These are phyloP conservation scores for Candolleomyces aberdarensis DNA, from an alignment of 768 basidiomycete genomes.

Conservation along the genomic window DNA sequence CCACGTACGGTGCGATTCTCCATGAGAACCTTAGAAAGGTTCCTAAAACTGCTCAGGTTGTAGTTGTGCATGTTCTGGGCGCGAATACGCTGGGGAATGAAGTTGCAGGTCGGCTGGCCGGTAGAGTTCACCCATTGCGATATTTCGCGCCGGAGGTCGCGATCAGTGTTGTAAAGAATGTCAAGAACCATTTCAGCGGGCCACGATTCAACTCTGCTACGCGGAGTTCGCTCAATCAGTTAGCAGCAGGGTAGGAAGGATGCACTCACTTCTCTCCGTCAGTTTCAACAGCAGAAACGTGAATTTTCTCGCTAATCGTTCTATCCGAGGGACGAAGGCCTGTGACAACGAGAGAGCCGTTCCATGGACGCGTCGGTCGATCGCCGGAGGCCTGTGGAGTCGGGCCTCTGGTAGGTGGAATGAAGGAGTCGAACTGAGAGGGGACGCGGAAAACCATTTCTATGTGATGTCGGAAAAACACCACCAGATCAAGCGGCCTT, in stretches of 20 bases:
- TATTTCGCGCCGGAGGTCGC: conserved; percentile 42
- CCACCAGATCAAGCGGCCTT: conserved; percentile 31
- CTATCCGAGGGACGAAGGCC: conserved; percentile 47
- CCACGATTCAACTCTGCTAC: conserved; percentile 55
- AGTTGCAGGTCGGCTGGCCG: conserved; percentile 51
- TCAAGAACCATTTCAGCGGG: conserved; percentile 39
- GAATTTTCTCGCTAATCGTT: conserved; percentile 48
- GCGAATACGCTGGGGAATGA: conserved; percentile 59
- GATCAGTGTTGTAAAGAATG: conserved; percentile 37
- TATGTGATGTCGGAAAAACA: conserved; percentile 30
- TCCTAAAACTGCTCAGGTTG: conserved; percentile 54
- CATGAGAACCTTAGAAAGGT: conserved; percentile 48
- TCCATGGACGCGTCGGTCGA: conserved; percentile 48
- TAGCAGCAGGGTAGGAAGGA: conserved; percentile 10
- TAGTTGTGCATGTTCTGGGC: conserved; percentile 45
- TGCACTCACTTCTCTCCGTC: conserved; percentile 65
- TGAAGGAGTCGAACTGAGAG: conserved; percentile 55
- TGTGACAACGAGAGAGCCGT: conserved; percentile 51
- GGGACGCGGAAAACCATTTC: conserved; percentile 62
- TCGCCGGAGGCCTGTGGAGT: conserved; percentile 30
- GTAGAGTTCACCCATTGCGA: conserved; percentile 49
- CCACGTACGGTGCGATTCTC: conserved; percentile 50
- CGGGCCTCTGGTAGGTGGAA: conserved; percentile 44
- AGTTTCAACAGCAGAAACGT: conserved; percentile 64
- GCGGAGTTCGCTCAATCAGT: conserved; percentile 26